Base-by-base conservation (phyloP, 225 moss, liverwort and hornwort genomes). In the Physcomitrium patens region DNA sequence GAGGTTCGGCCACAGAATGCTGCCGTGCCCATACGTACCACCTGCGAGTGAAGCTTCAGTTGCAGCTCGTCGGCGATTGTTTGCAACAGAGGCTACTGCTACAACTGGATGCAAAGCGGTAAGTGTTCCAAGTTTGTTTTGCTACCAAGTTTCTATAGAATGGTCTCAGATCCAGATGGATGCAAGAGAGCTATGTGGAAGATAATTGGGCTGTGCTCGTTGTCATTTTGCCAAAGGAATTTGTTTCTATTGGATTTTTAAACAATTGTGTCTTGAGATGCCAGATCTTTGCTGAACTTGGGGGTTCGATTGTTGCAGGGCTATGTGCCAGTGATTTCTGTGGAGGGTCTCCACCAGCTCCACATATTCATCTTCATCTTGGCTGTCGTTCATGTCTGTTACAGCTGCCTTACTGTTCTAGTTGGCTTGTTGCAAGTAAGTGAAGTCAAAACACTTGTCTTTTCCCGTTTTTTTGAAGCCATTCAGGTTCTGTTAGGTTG, bases 361-460 rank as follows among this genome's bases (percentile, higher is more conserved):
- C 95, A 95, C 73, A 85, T 95, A 53, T 95, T 95, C 80, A 91
- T 95, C 61, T 95, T 95, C 71, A 89, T 89, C 27, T 74, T 95
- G 83, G 94, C 94, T 23, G 60, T 95, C 19, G 77, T 86, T 37
- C 95, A 95, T 50, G 91, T 91, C 19, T 24, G 41, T 37, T 95
- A 92, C 86, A 86, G 92, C 74, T 76, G 82, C 76, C 37, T 85
- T 49, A 95, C 92, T 1, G 88, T 95, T 72, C 56, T 77, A 8
- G 78, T 91, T 48, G 95, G 89, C 60, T 84, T 92, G 65, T 82
- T 72, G 75, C 87, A 87, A 84, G 94, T 94, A 64, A 87, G 90
- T 42, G 17, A 18, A 14, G 1, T 10, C 1, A 12, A 65, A 22
- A 16, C 41, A 1, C 23, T 27, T 44, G 44, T 65, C 54, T 9